phyloP scores from a whole-genome alignment of 1,284 basidiomycete species.

The Tausonia pullulans region DNA sequence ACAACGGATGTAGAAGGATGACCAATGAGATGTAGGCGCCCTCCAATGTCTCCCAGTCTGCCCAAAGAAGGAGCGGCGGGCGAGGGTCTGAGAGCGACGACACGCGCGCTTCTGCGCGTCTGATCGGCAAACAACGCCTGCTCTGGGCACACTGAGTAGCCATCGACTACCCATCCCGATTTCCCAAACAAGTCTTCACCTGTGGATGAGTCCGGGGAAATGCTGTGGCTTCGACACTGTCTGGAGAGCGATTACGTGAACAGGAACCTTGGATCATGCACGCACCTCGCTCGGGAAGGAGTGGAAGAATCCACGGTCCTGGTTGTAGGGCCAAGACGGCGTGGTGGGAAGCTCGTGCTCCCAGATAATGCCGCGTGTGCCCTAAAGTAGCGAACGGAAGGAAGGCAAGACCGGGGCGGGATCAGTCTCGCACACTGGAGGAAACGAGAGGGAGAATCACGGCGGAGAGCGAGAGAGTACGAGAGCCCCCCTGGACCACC shows the following conservation, averaged over 20 bases:
- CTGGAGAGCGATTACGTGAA: background rate
- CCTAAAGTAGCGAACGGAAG: constrained; percentile 29
- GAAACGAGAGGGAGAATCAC: background rate
- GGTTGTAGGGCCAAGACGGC: constrained; percentile 52
- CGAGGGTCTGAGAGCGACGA: too few species aligned
- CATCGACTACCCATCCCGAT: too few species aligned
- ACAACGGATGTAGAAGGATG: background rate
- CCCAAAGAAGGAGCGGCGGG: too few species aligned
- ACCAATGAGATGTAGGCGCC: background rate
- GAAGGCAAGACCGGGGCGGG: background rate
- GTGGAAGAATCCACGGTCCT: constrained; percentile 87
- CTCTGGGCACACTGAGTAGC: too few species aligned
- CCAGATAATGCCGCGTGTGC: constrained; percentile 83
- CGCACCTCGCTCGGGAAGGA: constrained; percentile 85
- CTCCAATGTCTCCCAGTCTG: too few species aligned
- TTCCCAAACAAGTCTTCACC: background rate
- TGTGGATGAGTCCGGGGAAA: constrained; percentile 2
- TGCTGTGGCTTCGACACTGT: background rate
- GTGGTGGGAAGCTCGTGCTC: constrained; percentile 83
- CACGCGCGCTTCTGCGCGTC: too few species aligned
- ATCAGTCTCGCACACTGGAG: too few species aligned
- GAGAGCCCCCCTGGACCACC: too few species aligned
- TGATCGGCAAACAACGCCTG: too few species aligned
- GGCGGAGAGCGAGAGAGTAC: too few species aligned
- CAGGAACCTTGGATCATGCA: constrained; percentile 20